Percentiles rank a stretch among this genome's conserved stretches.
Conservation (phyloP, 805 yeast genomes). For the Wickerhamiella musiphila region DNA sequence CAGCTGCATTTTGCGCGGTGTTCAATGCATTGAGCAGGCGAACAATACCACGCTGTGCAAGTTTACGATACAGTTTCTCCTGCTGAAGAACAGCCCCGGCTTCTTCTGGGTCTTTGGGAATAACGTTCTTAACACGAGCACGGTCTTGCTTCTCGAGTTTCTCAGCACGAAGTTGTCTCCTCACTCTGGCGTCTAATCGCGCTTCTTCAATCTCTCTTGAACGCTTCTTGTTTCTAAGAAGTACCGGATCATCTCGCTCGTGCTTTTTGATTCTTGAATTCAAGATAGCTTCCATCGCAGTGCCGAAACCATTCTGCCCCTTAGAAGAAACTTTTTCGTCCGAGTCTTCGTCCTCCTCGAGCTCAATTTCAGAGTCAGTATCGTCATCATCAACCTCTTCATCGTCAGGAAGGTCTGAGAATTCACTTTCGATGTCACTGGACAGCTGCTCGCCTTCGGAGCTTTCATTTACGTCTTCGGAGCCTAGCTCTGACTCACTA, state of each 20-base stretch:
- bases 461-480: too few species aligned
- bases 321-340: too few species aligned
- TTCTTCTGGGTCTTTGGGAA: conserved; percentile 41
- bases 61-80: conserved; percentile 54
- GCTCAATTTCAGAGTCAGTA: too few species aligned
- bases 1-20: conserved; percentile 48
- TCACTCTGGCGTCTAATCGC: conserved; percentile 71
- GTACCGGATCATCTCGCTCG: conserved; percentile 74
- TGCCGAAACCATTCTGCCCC: conserved; percentile 57
- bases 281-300: conserved; percentile 68
- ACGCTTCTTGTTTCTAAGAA: conserved; percentile 62
- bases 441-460: too few species aligned
- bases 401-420: too few species aligned
- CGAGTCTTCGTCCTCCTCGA: too few species aligned
- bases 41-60: conserved; percentile 80
- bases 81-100: conserved; percentile 42
- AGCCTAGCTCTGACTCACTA: too few species aligned
- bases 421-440: too few species aligned
- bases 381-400: too few species aligned
- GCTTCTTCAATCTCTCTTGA: conserved; percentile 63
- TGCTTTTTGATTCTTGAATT: conserved; percentile 79
- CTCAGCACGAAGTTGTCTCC: conserved; percentile 48
- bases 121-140: conserved; percentile 46
- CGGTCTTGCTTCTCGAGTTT: conserved; percentile 49
- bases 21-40: conserved; percentile 69